Percentiles rank a stretch among this genome's conserved stretches.
Evolutionary conservation across 805 yeast genomes (phyloP).

Genomic region (Cyberlindnera samutprakarnensis): DNA sequence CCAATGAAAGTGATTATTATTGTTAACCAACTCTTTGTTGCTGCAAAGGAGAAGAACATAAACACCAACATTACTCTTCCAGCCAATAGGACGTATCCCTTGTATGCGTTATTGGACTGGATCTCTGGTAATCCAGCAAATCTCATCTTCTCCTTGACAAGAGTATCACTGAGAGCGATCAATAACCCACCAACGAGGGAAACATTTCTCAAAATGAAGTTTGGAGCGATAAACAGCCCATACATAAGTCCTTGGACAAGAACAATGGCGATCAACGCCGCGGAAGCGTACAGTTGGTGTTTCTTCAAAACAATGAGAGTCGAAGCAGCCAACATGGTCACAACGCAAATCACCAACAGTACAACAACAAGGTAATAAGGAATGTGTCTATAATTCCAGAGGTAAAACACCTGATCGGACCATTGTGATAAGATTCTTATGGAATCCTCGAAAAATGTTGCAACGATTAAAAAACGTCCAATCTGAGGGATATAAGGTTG

Average conservation of each 20-base stretch:
- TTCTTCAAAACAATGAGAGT: conserved; percentile 62
- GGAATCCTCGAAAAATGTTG: conserved; percentile 89
- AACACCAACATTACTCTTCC: conserved; percentile 84
- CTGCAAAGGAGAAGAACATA: conserved; percentile 77
- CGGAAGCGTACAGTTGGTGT: conserved; percentile 62
- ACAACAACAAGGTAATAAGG: conserved; percentile 72
- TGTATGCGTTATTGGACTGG: conserved; percentile 56
- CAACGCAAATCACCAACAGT: conserved; percentile 57
- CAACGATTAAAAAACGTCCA: conserved; percentile 86
- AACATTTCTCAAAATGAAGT: conserved; percentile 78
- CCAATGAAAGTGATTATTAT: conserved; percentile 65
- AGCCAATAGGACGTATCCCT: conserved; percentile 75
- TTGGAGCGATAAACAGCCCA: conserved; percentile 75
- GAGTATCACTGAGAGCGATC: conserved; percentile 78
- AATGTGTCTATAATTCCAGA: conserved; percentile 70
- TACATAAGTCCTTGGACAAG: conserved; percentile 80
- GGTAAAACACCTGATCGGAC: conserved; percentile 82
- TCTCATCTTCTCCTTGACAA: conserved; percentile 66
- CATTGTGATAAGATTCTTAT: conserved; percentile 80
- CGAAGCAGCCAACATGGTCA: conserved; percentile 69
- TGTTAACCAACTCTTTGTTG: conserved; percentile 64
- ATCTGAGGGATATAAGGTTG: conserved; percentile 79
- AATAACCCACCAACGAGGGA: conserved; percentile 90
- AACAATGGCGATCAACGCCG: conserved; percentile 62
- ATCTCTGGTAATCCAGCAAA: conserved; percentile 39